These are phyloP conservation scores for Auxenochlorella protothecoides DNA, from an alignment of 139 green algal genomes.

Conservation along the genomic window DNA sequence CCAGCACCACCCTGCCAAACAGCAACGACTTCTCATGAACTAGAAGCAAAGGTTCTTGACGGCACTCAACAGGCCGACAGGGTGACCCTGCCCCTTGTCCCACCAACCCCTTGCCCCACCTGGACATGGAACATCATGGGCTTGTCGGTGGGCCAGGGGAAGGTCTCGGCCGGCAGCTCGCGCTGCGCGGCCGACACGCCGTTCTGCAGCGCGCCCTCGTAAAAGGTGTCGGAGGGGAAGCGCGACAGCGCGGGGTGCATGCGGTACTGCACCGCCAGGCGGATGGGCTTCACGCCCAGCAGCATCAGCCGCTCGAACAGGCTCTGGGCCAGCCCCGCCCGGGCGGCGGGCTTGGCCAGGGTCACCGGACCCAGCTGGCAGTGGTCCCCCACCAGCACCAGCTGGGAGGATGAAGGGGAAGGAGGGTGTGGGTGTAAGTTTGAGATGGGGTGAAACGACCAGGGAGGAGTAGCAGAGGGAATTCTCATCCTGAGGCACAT, in stretches of 20 bases:
- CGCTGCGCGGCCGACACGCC: slow-evolving; percentile 54
- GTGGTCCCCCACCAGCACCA: slow-evolving; percentile 95
- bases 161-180: slow-evolving; percentile 28
- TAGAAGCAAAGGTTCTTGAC: too few species aligned
- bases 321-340: slow-evolving; percentile 76
- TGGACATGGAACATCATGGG: slow-evolving; percentile 90
- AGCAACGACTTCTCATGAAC: too few species aligned
- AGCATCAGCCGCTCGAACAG: slow-evolving; percentile 93
- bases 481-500: too few species aligned
- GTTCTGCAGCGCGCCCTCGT: slow-evolving; percentile 93
- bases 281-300: slow-evolving; percentile 83
- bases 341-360: slow-evolving; percentile 66
- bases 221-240: slow-evolving; percentile 95
- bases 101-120: too few species aligned
- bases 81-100: too few species aligned
- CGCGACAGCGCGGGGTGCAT: slow-evolving; percentile 91
- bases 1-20: too few species aligned
- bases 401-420: slow-evolving; percentile 22
- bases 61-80: too few species aligned
- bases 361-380: slow-evolving; percentile 93
- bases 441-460: too few species aligned
- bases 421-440: not conserved
- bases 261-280: slow-evolving; percentile 86
- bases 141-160: slow-evolving; percentile 74
- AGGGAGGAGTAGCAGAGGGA: too few species aligned